Percentiles rank a stretch among this genome's conserved stretches.
phyloP scores from a whole-genome alignment of 371 early-diverging fungal species.

The Mortierella sp. region DNA sequence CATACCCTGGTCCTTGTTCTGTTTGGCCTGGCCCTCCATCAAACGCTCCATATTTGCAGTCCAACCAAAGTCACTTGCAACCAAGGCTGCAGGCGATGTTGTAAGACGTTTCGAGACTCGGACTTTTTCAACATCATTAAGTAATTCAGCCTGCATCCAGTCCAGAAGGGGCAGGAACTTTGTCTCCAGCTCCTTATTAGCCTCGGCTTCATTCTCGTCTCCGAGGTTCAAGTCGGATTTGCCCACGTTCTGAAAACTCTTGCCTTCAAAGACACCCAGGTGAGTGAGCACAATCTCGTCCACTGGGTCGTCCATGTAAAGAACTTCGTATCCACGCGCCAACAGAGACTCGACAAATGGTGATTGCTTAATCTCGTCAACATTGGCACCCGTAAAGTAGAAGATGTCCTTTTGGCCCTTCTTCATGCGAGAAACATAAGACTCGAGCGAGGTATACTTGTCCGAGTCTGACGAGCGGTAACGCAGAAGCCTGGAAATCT shows the following conservation, averaged over 20 bases:
- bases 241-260: conserved; percentile 85
- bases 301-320: conserved; percentile 91
- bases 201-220: conserved; percentile 69
- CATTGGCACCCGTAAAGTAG: conserved; percentile 81
- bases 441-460: conserved; percentile 78
- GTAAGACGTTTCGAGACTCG: conserved; percentile 79
- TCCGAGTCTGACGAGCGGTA: conserved; percentile 74
- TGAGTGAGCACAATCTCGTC: conserved; percentile 90
- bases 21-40: conserved; percentile 69
- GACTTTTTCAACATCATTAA: conserved; percentile 80
- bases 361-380: conserved; percentile 81
- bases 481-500: conserved; percentile 84
- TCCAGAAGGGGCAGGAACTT: conserved; percentile 75
- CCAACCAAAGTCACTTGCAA: conserved; percentile 79
- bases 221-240: conserved; percentile 87
- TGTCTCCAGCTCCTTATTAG: conserved; percentile 61
- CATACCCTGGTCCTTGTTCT: conserved; percentile 70
- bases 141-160: conserved; percentile 75
- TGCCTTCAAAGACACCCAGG: conserved; percentile 82
- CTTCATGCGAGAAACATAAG: conserved; percentile 91
- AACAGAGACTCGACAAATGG: conserved; percentile 91
- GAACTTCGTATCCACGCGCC: conserved; percentile 91
- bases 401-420: conserved; percentile 91
- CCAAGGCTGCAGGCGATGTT: conserved; percentile 82
- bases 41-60: conserved; percentile 91